These are phyloP conservation scores for Beauveria sp. DNA, from an alignment of 2,329 filamentous ascomycete species.

Conservation along the genomic window DNA sequence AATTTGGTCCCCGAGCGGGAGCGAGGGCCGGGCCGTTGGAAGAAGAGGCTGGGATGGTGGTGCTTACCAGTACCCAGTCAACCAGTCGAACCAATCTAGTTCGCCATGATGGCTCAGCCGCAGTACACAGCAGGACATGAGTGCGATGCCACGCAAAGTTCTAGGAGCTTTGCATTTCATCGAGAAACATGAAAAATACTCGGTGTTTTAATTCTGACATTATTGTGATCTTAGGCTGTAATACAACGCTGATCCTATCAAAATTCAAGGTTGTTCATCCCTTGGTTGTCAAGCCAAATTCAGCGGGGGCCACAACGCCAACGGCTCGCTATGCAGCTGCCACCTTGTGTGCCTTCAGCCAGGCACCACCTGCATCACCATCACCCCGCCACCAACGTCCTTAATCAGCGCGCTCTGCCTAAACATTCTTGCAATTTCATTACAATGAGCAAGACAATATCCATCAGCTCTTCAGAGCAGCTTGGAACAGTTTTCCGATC, in stretches of 20 bases:
- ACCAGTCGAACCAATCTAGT: not conserved
- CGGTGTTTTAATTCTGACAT: too few species aligned
- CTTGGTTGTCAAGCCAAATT: not conserved
- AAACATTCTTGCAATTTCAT: not conserved
- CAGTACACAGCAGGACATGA: too few species aligned
- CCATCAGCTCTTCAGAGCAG: conserved; percentile 46
- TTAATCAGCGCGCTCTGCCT: not conserved
- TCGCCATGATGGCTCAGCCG: not conserved
- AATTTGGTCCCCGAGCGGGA: not conserved
- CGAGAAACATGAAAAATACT: too few species aligned
- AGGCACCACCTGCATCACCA: not conserved
- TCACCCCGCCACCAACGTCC: conserved; percentile 4
- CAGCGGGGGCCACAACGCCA: not conserved
- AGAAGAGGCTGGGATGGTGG: not conserved
- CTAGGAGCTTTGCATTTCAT: too few species aligned
- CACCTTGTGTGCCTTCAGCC: not conserved
- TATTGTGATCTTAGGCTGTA: too few species aligned
- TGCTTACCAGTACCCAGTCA: too few species aligned
- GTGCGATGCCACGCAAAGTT: too few species aligned
- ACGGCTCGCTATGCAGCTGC: not conserved
- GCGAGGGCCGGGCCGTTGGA: conserved; percentile 8
- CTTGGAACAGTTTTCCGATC: conserved; percentile 61
- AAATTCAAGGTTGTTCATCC: not conserved
- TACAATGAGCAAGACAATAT: conserved; percentile 19
- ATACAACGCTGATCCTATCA: too few species aligned